Base-by-base conservation (phyloP, 2,329 filamentous ascomycete genomes). In the Colletotrichum echinochloae region DNA sequence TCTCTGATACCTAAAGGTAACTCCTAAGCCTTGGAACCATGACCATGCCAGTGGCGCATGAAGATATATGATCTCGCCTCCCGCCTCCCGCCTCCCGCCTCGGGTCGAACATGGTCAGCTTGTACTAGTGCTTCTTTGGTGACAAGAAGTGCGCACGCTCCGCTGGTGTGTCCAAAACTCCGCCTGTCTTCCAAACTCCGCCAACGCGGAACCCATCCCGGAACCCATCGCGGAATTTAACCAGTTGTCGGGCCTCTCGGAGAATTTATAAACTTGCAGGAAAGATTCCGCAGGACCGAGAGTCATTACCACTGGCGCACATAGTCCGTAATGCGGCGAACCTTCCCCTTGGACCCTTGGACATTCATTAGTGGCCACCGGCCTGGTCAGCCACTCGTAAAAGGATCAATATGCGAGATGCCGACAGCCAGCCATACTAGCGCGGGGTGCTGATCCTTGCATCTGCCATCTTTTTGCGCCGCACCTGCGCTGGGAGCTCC, bases 401-500 rank as follows among this genome's bases (percentile, higher is more conserved):
- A 49, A 28, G 26, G 48, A 28, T 26, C 30, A 44, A 46, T 37
- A 11, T 59, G 57, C 28, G 44, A 60, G 20, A n/a, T 16, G 54
- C 18, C 4, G 35, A 16, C 12, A 23, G 54, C 18, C 39, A 46
- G 57, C 44, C 57, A 60, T n/a, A 51, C 60, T 18, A 30, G 37
- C 35, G 46, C 46, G 60, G 59, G 60, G 60, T 52, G 46, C 44
- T 52, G 33, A 62, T 41, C 48, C 60, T 23, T 62, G 60, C 46
- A 60, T 23, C 30, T 35, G 28, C 23, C 20, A n/a, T 57, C 41
- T 16, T 54, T 55, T 37, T 55, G 52, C 33, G 30, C n/a, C 57
- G 54, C 54, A 37, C n/a, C 20, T 20, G 33, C 35, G 16, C 44
- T 60, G 26, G 30, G 48, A 48, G 30, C 41, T 23, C 30, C 44